Conservation (phyloP, 1,139 yeast genomes). For the Sporopachydermia cereana region DNA sequence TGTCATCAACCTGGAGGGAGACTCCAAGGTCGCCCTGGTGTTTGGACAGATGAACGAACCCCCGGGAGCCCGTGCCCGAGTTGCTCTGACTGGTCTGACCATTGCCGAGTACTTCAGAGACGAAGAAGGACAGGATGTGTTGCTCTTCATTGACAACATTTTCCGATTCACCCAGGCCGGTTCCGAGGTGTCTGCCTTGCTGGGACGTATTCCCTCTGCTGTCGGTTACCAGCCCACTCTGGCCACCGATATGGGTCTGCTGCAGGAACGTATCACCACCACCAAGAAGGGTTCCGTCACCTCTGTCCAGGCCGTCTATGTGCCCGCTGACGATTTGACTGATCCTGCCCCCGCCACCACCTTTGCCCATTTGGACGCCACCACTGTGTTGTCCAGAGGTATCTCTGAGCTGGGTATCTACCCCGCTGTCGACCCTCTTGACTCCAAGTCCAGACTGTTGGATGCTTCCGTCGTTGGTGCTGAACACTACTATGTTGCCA, state of each 20-base stretch:
- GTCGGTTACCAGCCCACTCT: constrained; percentile 99
- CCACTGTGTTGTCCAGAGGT: constrained; percentile 99
- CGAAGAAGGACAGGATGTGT: constrained; percentile 99
- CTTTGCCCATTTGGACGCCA: constrained; percentile 99
- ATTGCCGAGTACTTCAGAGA: constrained; percentile 99
- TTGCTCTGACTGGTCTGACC: constrained; percentile 98
- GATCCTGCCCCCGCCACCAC: constrained; percentile 99
- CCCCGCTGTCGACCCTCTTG: constrained; percentile 99
- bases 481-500: constrained; percentile 95
- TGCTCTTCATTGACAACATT: constrained; percentile 98
- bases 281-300: constrained; percentile 99
- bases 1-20: constrained; percentile 99
- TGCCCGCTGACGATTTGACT: constrained; percentile 99
- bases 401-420: constrained; percentile 99
- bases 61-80: constrained; percentile 99
- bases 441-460: constrained; percentile 97
- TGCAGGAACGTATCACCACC: constrained; percentile 99
- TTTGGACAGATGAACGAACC: constrained; percentile 99
- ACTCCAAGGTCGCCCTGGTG: constrained; percentile 97
- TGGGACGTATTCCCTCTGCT: constrained; percentile 99
- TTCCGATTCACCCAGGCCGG: constrained; percentile 99
- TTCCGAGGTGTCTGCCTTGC: constrained; percentile 98
- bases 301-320: constrained; percentile 99
- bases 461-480: constrained; percentile 96
- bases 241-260: constrained; percentile 99